Conservation (phyloP, 305 asterid species). For the Fraxinus xanthoxyloides region DNA sequence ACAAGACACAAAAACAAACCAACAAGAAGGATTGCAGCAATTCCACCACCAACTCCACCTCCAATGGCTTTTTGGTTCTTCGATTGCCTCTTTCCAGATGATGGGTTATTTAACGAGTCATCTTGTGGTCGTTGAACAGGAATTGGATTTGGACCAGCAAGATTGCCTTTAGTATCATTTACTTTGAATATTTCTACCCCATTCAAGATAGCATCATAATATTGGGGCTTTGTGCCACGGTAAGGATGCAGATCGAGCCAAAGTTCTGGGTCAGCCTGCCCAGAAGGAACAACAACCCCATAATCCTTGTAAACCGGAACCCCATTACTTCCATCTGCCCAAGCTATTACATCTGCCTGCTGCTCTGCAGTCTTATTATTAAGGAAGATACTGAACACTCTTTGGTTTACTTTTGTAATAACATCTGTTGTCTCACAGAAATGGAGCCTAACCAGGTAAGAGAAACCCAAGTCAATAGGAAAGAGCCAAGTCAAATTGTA, state of each 20-base stretch:
- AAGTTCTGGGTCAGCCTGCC: constrained; percentile 56
- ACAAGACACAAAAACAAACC: constrained; percentile 51
- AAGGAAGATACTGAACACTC: constrained; percentile 62
- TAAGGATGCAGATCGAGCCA: constrained; percentile 69
- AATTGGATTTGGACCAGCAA: constrained; percentile 70
- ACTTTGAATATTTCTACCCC: constrained; percentile 80
- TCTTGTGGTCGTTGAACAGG: constrained; percentile 40
- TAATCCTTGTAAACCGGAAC: constrained; percentile 59
- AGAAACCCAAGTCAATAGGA: constrained; percentile 64
- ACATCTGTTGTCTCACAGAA: constrained; percentile 62
- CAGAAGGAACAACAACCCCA: constrained; percentile 45
- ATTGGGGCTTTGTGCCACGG: constrained; percentile 26
- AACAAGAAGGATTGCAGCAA: constrained; percentile 48
- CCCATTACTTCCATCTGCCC: constrained; percentile 46
- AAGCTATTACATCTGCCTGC: constrained; percentile 66
- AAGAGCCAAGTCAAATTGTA: constrained; percentile 77
- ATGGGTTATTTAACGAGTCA: constrained; percentile 18
- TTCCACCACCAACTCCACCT: constrained; percentile 73
- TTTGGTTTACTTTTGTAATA: constrained; percentile 45
- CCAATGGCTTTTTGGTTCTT: constrained; percentile 53
- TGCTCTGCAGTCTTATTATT: constrained; percentile 66
- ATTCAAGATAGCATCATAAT: constrained; percentile 68
- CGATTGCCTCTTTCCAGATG: constrained; percentile 30
- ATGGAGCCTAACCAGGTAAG: constrained; percentile 85
- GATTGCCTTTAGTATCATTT: constrained; percentile 49